Base-by-base conservation (phyloP, 106 monocot genomes). In the Dendrobium nobile region DNA sequence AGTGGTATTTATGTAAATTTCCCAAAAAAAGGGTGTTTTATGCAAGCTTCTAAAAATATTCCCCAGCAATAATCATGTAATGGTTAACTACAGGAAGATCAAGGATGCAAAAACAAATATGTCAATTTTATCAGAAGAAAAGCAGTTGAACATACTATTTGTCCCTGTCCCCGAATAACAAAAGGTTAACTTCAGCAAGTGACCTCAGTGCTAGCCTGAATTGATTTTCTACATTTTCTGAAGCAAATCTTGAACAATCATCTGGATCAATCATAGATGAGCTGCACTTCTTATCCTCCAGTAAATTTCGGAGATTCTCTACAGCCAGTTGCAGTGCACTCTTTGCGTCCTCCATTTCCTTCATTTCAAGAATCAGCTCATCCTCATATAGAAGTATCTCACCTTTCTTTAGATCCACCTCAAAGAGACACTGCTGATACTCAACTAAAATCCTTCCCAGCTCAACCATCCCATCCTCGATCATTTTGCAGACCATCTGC, bases 321-420 rank as follows among this genome's bases (percentile, higher is more conserved):
- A 67, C 19, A 24, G 86, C 87, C n/a, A 31, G 0, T 77, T 31
- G 79, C 42, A 56, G 42, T 48, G 83, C 85, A 22, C 40, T 43
- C 73, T 72, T 84, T 22, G 87, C 27, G 26, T 88, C 90, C 47
- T 85, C 83, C 77, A 93, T 72, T 13, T 16, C 72, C 26, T 61
- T 77, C 47, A 44, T 70, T 55, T 84, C 83, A 33, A 76, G 43
- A n/a, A 82, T 40, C 41, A 88, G 40, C 20, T 42, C 55, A 56
- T 90, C 87, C 33, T 85, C 82, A 22, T 43, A 88, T 11, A 85
- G 51, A 20, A 77, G 72, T 61, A 93, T 87, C 82, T 93, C 90
- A 18, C 80, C 90, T 76, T 78, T 79, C 77, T 84, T 90, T 81
- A 90, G 47, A 41, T 88, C 80, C 44, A 78, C 58, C 41, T 79